These are phyloP conservation scores for Thermothielavioides terrestris DNA, from an alignment of 495 filamentous ascomycete species.

Conservation along the genomic window DNA sequence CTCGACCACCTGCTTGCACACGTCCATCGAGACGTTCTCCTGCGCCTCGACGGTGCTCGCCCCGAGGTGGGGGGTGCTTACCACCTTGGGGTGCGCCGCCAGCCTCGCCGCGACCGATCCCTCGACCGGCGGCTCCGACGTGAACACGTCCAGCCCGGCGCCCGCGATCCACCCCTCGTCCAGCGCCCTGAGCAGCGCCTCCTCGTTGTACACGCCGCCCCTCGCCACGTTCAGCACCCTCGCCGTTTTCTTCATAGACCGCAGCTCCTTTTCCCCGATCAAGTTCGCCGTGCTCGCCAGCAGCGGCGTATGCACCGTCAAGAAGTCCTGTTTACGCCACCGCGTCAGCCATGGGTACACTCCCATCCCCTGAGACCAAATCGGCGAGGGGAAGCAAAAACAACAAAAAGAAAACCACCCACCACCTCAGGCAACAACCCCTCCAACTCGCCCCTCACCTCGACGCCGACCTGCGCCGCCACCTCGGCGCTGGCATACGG, in stretches of 20 bases:
- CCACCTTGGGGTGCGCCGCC: slow-evolving; percentile 53
- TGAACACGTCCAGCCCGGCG: slow-evolving; percentile 69
- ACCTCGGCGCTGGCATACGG: slow-evolving; percentile 58
- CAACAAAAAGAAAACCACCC: neutral
- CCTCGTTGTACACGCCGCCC: slow-evolving; percentile 69
- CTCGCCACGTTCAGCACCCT: slow-evolving; percentile 62
- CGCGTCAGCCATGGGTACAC: neutral
- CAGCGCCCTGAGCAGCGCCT: slow-evolving; percentile 55
- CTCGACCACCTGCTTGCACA: slow-evolving; percentile 62
- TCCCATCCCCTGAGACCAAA: neutral
- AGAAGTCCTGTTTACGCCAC: slow-evolving; percentile 41
- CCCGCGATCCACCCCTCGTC: slow-evolving; percentile 59
- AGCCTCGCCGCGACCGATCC: slow-evolving; percentile 46
- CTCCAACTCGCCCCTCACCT: slow-evolving; percentile 41
- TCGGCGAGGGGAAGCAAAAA: neutral
- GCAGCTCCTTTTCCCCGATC: slow-evolving; percentile 52
- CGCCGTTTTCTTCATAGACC: slow-evolving; percentile 56
- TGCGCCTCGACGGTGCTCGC: slow-evolving; percentile 69
- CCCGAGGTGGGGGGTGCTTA: slow-evolving; percentile 64
- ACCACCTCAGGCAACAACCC: slow-evolving; percentile 48
- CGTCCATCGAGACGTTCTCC: slow-evolving; percentile 66
- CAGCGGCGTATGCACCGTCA: slow-evolving; percentile 69
- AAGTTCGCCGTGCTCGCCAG: slow-evolving; percentile 61
- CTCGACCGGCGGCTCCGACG: slow-evolving; percentile 47
- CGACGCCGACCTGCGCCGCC: slow-evolving; percentile 49